Evolutionary conservation across 176 grass and related monocot species (phyloP).

Genomic region (Dendrocalamus sinicus): DNA sequence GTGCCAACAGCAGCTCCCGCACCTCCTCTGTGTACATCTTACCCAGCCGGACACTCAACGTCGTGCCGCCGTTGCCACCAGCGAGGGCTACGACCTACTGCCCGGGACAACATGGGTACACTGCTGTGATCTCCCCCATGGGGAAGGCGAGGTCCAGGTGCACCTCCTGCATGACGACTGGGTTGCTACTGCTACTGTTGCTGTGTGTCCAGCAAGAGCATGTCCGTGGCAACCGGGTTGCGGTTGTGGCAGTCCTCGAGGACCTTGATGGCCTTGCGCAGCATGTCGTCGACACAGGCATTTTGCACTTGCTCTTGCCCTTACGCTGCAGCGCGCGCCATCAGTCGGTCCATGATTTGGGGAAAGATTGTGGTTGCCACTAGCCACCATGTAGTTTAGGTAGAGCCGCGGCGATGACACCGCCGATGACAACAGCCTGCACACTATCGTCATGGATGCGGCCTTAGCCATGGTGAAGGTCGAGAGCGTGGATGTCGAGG

Average conservation of each 20-base stretch:
- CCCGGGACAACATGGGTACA: constrained; percentile 66
- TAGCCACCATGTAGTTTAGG: too few relatives aligned
- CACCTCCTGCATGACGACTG: constrained; percentile 84
- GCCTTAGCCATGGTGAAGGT: too few relatives aligned
- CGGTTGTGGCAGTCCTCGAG: constrained; percentile 86
- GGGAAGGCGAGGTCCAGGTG: constrained; percentile 65
- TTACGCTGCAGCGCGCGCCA: constrained; percentile 55
- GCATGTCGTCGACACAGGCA: constrained; percentile 67
- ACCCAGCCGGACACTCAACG: constrained; percentile 47
- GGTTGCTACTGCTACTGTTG: constrained; percentile 48
- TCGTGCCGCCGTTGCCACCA: constrained; percentile 20
- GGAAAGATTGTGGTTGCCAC: too few relatives aligned
- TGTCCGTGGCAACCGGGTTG: constrained; percentile 85
- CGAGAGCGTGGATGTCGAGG: too few relatives aligned
- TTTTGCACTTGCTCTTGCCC: constrained; percentile 39
- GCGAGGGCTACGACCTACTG: constrained; percentile 49
- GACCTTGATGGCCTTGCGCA: constrained; percentile 92
- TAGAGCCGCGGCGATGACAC: too few relatives aligned
- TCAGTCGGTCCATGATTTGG: constrained; percentile 79
- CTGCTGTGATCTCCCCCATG: constrained; percentile 69
- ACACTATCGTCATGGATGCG: too few relatives aligned
- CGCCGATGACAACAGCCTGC: too few relatives aligned
- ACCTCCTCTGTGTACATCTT: constrained; percentile 92
- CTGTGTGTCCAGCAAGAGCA: constrained; percentile 83
- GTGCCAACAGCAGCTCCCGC: constrained; percentile 80